Base-by-base conservation (phyloP, 1,284 basidiomycete genomes). In the Hymenochaete sp. region DNA sequence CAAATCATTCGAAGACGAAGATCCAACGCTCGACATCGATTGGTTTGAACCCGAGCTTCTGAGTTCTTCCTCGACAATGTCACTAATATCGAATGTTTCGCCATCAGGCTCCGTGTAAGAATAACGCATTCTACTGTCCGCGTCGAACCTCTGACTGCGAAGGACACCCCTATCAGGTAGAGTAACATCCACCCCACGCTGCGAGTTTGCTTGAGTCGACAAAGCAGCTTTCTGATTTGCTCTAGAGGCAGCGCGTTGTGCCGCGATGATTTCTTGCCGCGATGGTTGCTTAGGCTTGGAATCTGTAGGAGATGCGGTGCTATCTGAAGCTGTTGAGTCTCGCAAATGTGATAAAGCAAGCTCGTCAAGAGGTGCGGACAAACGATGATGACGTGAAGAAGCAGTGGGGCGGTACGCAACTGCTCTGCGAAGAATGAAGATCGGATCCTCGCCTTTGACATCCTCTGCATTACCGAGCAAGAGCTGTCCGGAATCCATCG, bases 61-160 rank as follows among this genome's bases (percentile, higher is more conserved):
- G 56, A 83, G 82, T 56, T 93, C 93, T 57, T 87, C 79, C 59
- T 93, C 89, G 28, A 96, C 77, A 47, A 96, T 85, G 51, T 92
- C 82, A 56, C 87, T 93, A 58, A 97, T 91, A 60, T 97, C 93
- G 55, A 82, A 84, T 2, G 83, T 84, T 62, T 88, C 86, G 7
- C 91, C 90, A 51, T 86, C 86, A 1, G 77, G 73, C 51, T 90
- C 82, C 33, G 96, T 81, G 58, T 92, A 96, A 22, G 91, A 95
- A 59, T 97, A 97, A 1, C 92, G 79, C 67, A 91, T 82, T 43
- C 71, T 71, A 55, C 87, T 82, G 33, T 75, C 76, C 4, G 67
- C 61, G 16, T 84, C 77, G 47, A 79, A 77, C 13, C 87, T 72
- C 2, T 85, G 79, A 55, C 86, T 92, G 19, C 93, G 82, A n/a